phyloP scores from a whole-genome alignment of 2,329 filamentous ascomycete species.

The Calonectria fujianensis region DNA sequence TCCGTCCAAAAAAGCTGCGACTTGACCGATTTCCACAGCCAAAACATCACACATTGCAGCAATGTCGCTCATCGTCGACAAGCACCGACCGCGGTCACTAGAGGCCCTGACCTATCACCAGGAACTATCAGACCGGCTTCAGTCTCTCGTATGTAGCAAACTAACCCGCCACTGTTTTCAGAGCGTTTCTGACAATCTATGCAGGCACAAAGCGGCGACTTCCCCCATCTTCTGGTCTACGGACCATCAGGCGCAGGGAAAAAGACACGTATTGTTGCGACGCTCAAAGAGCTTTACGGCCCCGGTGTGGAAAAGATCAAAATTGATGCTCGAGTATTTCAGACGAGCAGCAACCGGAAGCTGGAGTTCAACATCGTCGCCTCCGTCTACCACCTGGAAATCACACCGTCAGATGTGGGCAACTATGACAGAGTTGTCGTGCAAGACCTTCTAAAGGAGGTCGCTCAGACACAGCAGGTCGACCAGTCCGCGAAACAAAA shows the following conservation, averaged over 20 bases:
- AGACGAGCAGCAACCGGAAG: constrained; percentile 96
- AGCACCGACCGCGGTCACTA: constrained; percentile 83
- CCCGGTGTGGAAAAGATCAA: constrained; percentile 99
- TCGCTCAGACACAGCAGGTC: constrained; percentile 99
- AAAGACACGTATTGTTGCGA: constrained; percentile 97
- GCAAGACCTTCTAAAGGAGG: constrained; percentile 96
- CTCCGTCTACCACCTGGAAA: constrained; percentile 98
- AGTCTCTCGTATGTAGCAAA: constrained; percentile 82
- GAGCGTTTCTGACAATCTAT: constrained; percentile 36
- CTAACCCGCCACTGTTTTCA: not conserved
- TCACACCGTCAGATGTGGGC: constrained; percentile 96
- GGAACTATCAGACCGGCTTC: constrained; percentile 90
- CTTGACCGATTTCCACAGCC: constrained; percentile 41
- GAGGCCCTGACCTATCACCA: constrained; percentile 90
- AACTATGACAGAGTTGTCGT: constrained; percentile 97
- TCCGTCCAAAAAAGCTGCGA: constrained; percentile 50
- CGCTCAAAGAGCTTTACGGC: constrained; percentile 94
- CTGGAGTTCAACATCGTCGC: constrained; percentile 99
- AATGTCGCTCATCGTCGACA: constrained; percentile 85
- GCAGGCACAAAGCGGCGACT: constrained; percentile 96
- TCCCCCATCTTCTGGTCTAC: constrained; percentile 97
- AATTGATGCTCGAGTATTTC: constrained; percentile 97
- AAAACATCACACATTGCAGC: constrained; percentile 48
- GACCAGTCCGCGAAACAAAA: constrained; percentile 91
- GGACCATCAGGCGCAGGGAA: constrained; percentile 97